Evolutionary conservation across 2,329 filamentous ascomycete species (phyloP), one percentile per base, ranked within the genome.

Genomic region (Ilyonectria robusta): DNA sequence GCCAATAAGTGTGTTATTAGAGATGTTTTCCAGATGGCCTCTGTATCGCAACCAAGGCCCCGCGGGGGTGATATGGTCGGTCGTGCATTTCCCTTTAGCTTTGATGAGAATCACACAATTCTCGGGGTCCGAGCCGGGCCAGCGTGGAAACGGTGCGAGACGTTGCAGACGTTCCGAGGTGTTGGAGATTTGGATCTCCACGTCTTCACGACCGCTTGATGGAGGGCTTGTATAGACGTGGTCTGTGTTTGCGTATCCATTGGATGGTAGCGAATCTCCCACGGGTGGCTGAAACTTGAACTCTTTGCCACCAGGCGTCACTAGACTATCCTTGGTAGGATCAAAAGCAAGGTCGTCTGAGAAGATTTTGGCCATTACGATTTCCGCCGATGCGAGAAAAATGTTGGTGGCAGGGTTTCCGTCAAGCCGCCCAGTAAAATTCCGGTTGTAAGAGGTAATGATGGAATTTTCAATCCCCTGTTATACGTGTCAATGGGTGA

Each of bases 391-490:
- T 71, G 94, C 92, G 74, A 97, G 94, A 82, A 97, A 97, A 65
- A 94, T 94, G 87, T 97, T 94, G 59, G 94, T 97, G 62, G 94
- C 94, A 44, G 94, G 94, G 88, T 97, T 98, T 74, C 93, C 94
- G 76, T 97, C 95, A 83, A 98, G 98, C 81, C 96, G 94, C 73
- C 95, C 95, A 69, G 95, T 98, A 87, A 99, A 98, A 91, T 99
- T 98, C 84, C 96, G 94, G 92, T 99, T 99, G 92, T 98, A 99
- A 29, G 96, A 98, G 51, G 95, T 98, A 81, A 99, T 87, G 82
- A 99, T 99, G 7, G 94, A 97, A 91, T 99, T 99, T 78, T 94
- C 87, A 77, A 93, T 91, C 73, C 95, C 95, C 90, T 98, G 98
- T 89, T 95, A 93, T 62, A 98, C 94, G 76, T 98, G 95, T 73